Percentiles rank a stretch among this genome's conserved stretches.
These are phyloP conservation scores for Diospyros lotus DNA, from an alignment of 148 eudicot genomes.

Conservation along the genomic window DNA sequence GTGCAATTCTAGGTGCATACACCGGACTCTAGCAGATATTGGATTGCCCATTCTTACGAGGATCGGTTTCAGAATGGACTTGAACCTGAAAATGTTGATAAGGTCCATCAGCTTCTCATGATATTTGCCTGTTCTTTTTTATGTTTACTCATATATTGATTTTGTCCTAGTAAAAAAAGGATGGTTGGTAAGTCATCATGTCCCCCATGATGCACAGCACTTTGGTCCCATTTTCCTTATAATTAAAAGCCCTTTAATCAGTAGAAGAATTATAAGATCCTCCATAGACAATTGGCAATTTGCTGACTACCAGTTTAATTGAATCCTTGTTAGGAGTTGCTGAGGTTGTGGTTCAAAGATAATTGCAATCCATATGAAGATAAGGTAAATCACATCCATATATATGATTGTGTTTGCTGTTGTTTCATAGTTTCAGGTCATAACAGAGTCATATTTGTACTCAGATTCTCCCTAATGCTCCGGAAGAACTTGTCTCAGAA, in stretches of 20 bases:
- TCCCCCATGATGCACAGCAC: background rate
- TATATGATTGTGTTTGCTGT: background rate
- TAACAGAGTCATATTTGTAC: background rate
- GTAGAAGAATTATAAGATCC: background rate
- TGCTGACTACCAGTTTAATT: conserved; percentile 12
- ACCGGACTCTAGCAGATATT: conserved; percentile 98
- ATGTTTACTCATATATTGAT: background rate
- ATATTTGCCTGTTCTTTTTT: conserved; percentile 7
- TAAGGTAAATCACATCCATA: conserved; percentile 40
- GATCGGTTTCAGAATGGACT: conserved; percentile 62
- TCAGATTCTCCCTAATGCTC: conserved; percentile 93
- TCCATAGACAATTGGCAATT: background rate
- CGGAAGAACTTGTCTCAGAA: conserved; percentile 86
- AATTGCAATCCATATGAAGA: conserved; percentile 93
- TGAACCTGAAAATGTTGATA: conserved; percentile 97
- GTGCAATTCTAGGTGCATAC: conserved; percentile 69
- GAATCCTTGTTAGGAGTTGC: conserved; percentile 59
- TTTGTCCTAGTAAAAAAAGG: background rate
- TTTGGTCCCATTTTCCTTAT: background rate
- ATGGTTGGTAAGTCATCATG: background rate
- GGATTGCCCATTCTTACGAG: conserved; percentile 79
- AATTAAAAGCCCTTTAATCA: background rate
- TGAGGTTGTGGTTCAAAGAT: conserved; percentile 93
- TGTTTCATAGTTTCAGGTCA: background rate
- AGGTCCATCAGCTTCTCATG: conserved; percentile 32